Percentiles rank a stretch among this genome's conserved stretches.
Evolutionary conservation across 2,329 filamentous ascomycete species (phyloP).

Genomic region (Pseudodiploospora longispora): DNA sequence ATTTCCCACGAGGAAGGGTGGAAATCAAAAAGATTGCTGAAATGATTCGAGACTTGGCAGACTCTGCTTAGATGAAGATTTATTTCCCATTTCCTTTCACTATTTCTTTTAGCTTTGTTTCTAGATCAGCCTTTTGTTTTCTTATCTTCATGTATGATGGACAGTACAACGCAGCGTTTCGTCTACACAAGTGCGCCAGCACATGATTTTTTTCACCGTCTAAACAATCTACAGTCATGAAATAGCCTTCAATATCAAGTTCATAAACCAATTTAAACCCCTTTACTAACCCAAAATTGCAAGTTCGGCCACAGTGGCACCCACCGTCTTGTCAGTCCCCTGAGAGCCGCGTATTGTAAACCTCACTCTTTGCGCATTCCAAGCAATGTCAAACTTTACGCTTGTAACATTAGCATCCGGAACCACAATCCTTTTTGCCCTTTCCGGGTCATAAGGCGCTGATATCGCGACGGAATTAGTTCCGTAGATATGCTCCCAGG

Average conservation of each 20-base stretch:
- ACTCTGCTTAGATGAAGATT: background rate
- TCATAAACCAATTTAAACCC: too few relatives aligned
- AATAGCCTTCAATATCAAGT: too few relatives aligned
- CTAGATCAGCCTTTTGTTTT: too few relatives aligned
- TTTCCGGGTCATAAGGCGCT: background rate
- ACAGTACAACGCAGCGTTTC: too few relatives aligned
- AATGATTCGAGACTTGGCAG: conserved; percentile 2
- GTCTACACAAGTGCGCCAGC: too few relatives aligned
- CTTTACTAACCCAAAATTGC: background rate
- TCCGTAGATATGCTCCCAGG: background rate
- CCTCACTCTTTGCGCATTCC: background rate
- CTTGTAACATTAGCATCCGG: background rate
- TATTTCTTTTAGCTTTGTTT: too few relatives aligned
- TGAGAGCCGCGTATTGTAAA: background rate
- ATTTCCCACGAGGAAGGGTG: conserved; percentile 3
- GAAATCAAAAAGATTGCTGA: conserved; percentile 4
- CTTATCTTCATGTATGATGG: too few relatives aligned
- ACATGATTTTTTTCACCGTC: too few relatives aligned
- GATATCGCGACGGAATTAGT: background rate
- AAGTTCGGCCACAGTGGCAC: background rate
- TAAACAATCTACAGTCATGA: too few relatives aligned
- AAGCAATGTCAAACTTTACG: background rate
- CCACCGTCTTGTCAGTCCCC: background rate
- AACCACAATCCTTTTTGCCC: background rate
- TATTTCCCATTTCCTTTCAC: too few relatives aligned